Evolutionary conservation across 805 yeast species (phyloP), one percentile per base, ranked within the genome.

Genomic region (Tetrapisispora namnaoensis): DNA sequence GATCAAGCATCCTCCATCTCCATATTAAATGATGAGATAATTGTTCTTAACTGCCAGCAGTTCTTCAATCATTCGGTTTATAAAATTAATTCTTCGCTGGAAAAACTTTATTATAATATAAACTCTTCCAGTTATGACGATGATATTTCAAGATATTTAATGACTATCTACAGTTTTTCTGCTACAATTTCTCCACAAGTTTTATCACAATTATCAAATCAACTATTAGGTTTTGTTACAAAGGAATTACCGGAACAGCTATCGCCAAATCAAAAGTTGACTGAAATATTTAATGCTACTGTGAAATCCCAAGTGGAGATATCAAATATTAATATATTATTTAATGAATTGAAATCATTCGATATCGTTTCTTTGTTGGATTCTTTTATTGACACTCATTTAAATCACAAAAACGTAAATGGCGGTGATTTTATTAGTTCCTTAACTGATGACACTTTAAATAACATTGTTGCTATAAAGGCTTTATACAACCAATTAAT

Each of bases 1-100:
- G 73, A 75, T 50, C 93, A 86, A 57, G 73, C 83, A 0, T 70
- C 86, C 37, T 68, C 80, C 1, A 58, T 84, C 1, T 65, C 66
- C n/a, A 55, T 70, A 22, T 73, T 69, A 38, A 60, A 65, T 1
- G 63, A 59, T 17, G 67, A 57, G 27, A 49, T 65, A 10, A 49
- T 64, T 35, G 45, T 64, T 18, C 54, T 64, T 38, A 63, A 51
- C 62, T 16, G 59, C 65, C 28, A 62, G 55, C 50, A 58, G 54
- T 46, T 68, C 67, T 58, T 63, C 53, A 57, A 51, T 45, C 71
- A 60, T 55, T 56, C 59, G 14, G 58, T 55, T 50, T 66, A 49
- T 54, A 63, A 53, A 49, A 49, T 49, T 34, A 55, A 64, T 45
- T 51, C 62, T 17, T 35, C 63, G 4, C 42, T 63, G 18, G 72